Base-by-base conservation (phyloP, 2,329 filamentous ascomycete species). In the Arthroderma sp. region DNA sequence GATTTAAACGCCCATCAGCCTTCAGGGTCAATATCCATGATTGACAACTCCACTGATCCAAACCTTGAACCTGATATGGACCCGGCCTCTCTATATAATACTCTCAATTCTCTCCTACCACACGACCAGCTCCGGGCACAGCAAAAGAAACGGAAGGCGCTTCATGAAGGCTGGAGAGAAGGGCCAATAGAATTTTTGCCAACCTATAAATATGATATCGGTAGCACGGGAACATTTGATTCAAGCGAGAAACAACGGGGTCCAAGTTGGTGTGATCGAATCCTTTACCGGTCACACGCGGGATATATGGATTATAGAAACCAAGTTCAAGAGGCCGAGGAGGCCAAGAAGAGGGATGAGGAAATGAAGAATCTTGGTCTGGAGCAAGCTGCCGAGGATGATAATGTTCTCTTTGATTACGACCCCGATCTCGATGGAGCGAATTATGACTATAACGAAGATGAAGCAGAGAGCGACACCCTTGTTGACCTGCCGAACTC, bases 121-220 rank as follows among this genome's bases (percentile, higher is more conserved):
- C 89, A 96, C 56, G 91, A 98, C 54, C 88, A 98, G 61, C 73
- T 98, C 4, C 74, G 71, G 4, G 74, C 79, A 46, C 76, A 86
- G 48, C 87, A 94, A 54, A 78, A 74, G 51, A 68, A 77, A 34
- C 75, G 78, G n/a, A 91, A 83, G 58, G 79, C 80, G 0, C 94
- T 98, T 50, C 78, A 94, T 48, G 85, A 94, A 50, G 89, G 88
- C 1, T 98, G 91, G 88, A 74, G 75, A 42, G 91, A 98, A 69
- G 91, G 88, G 0, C 72, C 78, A 0, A 88, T 98, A 45, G 77
- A 77, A 1, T 98, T 98, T 57, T 62, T 96, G 10, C 91, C 91
- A 1, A 93, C 91, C 0, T 98, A 98, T 65, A 98, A 98, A 62
- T 98, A 98, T 54, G 93, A 98, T 56, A 73, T 94, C 29, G 91